Base-by-base conservation (phyloP, 2,329 filamentous ascomycete genomes). In the Teratosphaeria nubilosa region DNA sequence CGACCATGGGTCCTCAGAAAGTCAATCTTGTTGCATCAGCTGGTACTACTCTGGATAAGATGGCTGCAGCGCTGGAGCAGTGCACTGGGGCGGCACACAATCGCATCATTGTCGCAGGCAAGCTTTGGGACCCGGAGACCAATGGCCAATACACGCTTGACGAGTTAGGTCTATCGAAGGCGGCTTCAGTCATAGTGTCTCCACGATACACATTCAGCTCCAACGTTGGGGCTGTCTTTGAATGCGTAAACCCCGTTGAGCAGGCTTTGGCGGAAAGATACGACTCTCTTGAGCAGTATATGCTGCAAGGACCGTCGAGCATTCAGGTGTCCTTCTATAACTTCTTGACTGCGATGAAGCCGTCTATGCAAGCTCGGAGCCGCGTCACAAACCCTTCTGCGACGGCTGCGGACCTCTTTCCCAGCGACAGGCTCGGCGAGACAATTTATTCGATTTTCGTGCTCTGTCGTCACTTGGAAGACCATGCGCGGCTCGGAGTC, bases 251-350 rank as follows among this genome's bases (percentile, higher is more conserved):
- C 68, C 77, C 80, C 1, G 78, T 97, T 2, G 90, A 97, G 69
- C 80, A 83, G 13, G 88, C 92, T 65, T 85, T 97, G 24, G 76
- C 94, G 64, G 81, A 85, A 58, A 88, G 95, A 71, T 95, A 96
- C 67, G 82, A 89, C 56, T 85, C 92, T 60, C 75, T 99, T 25
- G 96, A 94, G 80, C 82, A 84, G 51, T 87, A 30, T 20, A 14
- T 92, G 66, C 78, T 97, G 56, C 84, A 85, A 62, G 65, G 62
- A 5, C 57, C 64, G 82, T 91, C 74, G 82, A 88, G 51, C 85
- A 91, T 67, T 30, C 67, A 66, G 32, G 30, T 59, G 11, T 58
- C 62, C 55, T 63, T 64, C 41, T 76, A 82, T 56, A 81, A 82
- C 20, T 84, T 94, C 58, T 87, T 89, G 1, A 82, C 85, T 0